Conservation (phyloP, 2,329 filamentous ascomycete species). For the Exophiala alcalophila region DNA sequence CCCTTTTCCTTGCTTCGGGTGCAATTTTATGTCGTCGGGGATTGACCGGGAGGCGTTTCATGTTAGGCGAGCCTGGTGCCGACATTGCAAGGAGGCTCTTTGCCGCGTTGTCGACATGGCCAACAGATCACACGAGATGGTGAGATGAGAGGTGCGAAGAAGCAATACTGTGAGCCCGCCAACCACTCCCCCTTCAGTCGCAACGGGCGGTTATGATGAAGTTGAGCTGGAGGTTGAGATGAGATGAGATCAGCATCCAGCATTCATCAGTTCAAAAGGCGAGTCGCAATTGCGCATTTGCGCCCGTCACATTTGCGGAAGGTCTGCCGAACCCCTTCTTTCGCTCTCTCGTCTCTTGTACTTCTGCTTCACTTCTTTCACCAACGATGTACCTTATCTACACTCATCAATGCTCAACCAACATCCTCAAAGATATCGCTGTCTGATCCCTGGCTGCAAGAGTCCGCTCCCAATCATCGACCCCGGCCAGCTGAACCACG, state of each 20-base stretch:
- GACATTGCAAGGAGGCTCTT: too few species aligned
- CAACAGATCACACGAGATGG: too few species aligned
- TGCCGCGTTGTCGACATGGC: too few species aligned
- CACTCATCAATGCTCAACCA: background rate
- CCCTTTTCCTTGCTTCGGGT: constrained; percentile 13
- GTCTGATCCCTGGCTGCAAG: constrained; percentile 7
- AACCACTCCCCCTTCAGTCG: too few species aligned
- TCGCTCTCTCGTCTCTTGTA: background rate
- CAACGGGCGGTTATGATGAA: too few species aligned
- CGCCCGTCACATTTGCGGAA: background rate
- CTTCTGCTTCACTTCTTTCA: too few species aligned
- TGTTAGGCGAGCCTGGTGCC: background rate
- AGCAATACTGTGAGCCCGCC: too few species aligned
- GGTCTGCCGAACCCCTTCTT: constrained; percentile 1
- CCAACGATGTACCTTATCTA: background rate
- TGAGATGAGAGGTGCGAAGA: too few species aligned
- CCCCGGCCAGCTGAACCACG: constrained; percentile 21
- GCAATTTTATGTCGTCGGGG: constrained; percentile 16
- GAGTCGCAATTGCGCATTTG: too few species aligned
- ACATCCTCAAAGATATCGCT: constrained; percentile 10
- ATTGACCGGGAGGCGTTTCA: constrained; percentile 19
- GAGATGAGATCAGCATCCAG: too few species aligned
- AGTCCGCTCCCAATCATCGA: constrained; percentile 19
- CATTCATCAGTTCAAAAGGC: too few species aligned
- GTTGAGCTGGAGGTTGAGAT: too few species aligned